Evolutionary conservation across 495 filamentous ascomycete genomes (phyloP), one percentile per base, ranked within the genome.

Genomic region (Penicillium cosmopolitanum): DNA sequence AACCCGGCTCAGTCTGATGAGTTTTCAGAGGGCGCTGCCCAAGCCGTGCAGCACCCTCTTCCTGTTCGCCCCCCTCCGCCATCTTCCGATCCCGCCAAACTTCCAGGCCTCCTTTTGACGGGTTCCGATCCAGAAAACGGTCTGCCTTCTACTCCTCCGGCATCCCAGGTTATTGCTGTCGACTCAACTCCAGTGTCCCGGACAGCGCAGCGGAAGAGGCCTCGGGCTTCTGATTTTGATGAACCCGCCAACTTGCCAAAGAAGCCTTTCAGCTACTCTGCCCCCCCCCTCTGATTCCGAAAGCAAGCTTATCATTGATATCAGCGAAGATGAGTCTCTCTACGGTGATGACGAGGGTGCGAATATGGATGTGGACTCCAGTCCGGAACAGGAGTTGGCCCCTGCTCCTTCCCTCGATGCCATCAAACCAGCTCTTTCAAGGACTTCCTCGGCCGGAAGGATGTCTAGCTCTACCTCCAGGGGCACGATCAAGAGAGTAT

Each of bases 201-300:
- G 43, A 31, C 61, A n/a, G 68, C 66, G 36, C 74, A 78, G 53
- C 84, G 88, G 18, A 96, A 96, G 71, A 87, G 93, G 19, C 91
- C 90, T n/a, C 89, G 90, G 44, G 92, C 93, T 36, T 82, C 90
- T 13, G 93, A 96, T 67, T 93, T 96, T 44, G 85, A 85, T 58
- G 76, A 85, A 61, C 54, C 76, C 51, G 51, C 76, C 18, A 66
- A 74, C 15, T 68, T 80, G n/a, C 66, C 79, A 31, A 95, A 91
- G 66, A 84, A 86, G 51, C 81, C 84, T 15, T 89, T 88, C 60
- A 84, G 80, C 34, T 82, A 73, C 4, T 65, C 66, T 15, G 57
- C 56, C 7, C 63, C 56, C 56, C 23, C 52, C 61, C 12, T 35
- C 40, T 15, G 38, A 55, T 34, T 48, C 58, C 5, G 65, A 70